Evolutionary conservation across 169 alveolate species (phyloP).

Genomic region (Plasmodium chabaudi): DNA sequence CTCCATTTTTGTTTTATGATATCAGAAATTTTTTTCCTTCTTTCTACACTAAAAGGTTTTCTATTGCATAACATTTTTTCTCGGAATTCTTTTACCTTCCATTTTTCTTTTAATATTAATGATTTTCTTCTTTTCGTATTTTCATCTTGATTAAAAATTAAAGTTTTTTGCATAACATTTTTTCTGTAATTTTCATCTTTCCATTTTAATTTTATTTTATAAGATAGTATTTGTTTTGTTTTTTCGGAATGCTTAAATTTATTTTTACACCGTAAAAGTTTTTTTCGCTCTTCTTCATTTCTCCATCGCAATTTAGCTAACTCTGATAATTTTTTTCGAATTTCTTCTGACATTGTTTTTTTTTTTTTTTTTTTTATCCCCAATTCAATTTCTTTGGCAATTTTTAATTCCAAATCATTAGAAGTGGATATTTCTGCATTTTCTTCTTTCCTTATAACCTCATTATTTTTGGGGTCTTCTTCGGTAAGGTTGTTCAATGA

Average conservation of each 20-base stretch:
- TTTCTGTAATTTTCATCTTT: conserved; percentile 67
- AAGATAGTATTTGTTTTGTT: conserved; percentile 67
- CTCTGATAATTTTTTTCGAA: conserved; percentile 66
- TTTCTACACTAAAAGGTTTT: conserved; percentile 60
- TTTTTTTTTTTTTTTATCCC: conserved; percentile 9
- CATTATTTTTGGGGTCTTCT: not conserved
- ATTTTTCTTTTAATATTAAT: conserved; percentile 44
- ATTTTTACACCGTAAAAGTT: conserved; percentile 49
- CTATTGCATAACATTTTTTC: conserved; percentile 69
- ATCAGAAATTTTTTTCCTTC: conserved; percentile 57
- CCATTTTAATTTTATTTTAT: conserved; percentile 75
- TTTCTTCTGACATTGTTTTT: conserved; percentile 17
- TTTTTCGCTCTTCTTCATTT: conserved; percentile 65
- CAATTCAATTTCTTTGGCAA: not conserved
- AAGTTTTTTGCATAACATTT: conserved; percentile 48
- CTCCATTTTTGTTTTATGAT: conserved; percentile 72
- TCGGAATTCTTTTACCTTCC: conserved; percentile 69
- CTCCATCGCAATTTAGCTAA: conserved; percentile 70
- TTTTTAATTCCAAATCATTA: not conserved
- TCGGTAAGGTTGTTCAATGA: not conserved
- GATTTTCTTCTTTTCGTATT: conserved; percentile 76
- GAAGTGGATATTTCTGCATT: not conserved
- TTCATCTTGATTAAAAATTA: conserved; percentile 68
- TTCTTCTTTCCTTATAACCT: not conserved
- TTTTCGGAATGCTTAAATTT: conserved; percentile 71